phyloP scores from a whole-genome alignment of 352 stramenopile species.

The Phytophthora syringae region DNA sequence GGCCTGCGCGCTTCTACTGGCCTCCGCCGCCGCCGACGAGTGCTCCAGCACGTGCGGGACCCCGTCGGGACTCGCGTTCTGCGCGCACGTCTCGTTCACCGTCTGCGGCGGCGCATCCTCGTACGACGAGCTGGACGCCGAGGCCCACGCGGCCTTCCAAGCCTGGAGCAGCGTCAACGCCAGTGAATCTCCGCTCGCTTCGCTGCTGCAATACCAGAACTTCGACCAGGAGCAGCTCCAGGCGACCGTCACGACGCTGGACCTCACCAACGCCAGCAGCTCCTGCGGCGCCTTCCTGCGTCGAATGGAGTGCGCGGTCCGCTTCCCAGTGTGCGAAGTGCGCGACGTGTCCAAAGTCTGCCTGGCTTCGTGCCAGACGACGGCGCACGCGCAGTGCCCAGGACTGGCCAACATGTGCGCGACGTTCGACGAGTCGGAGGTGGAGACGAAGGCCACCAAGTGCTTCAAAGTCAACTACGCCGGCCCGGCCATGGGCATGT shows the following conservation, averaged over 20 bases:
- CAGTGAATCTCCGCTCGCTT: slow-evolving; percentile 42
- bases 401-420: slow-evolving; percentile 67
- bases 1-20: slow-evolving; percentile 15
- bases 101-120: slow-evolving; percentile 65
- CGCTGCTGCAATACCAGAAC: slow-evolving; percentile 59
- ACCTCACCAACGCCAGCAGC: slow-evolving; percentile 72
- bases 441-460: slow-evolving; percentile 74
- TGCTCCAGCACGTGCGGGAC: slow-evolving; percentile 83
- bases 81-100: slow-evolving; percentile 79
- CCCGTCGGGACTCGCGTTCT: slow-evolving; percentile 75
- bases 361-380: slow-evolving; percentile 63
- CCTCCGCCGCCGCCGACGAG: slow-evolving; percentile 37
- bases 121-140: slow-evolving; percentile 66
- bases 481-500: slow-evolving; percentile 80
- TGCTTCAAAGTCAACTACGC: slow-evolving; percentile 84
- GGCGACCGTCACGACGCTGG: slow-evolving; percentile 47
- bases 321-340: slow-evolving; percentile 86
- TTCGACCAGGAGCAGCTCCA: slow-evolving; percentile 46
- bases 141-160: slow-evolving; percentile 48
- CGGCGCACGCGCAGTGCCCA: slow-evolving; percentile 66
- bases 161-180: slow-evolving; percentile 51
- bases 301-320: slow-evolving; percentile 69
- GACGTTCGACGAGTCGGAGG: slow-evolving; percentile 40
- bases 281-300: slow-evolving; percentile 64
- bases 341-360: slow-evolving; percentile 73